Evolutionary conservation across 2,329 filamentous ascomycete genomes (phyloP).

Genomic region (Stagonosporopsis rhizophila): DNA sequence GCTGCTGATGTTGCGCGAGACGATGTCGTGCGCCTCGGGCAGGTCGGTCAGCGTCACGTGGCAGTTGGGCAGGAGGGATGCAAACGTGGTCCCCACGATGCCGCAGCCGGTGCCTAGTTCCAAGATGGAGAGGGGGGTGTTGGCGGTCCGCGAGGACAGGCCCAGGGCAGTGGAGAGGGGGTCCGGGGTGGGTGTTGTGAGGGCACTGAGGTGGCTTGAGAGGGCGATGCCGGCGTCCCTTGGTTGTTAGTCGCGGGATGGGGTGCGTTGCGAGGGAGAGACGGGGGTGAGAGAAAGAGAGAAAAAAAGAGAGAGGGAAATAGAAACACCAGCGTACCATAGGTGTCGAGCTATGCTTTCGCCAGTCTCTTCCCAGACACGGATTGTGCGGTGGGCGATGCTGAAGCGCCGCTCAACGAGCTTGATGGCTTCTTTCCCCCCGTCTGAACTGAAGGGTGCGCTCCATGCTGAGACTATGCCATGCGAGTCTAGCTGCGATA

Average conservation of each 20-base stretch:
- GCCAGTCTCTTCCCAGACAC: conserved; percentile 73
- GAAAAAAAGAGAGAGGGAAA: no score
- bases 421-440: conserved; percentile 54
- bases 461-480: conserved; percentile 66
- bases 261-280: neutral
- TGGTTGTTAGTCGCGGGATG: neutral
- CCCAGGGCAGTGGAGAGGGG: neutral
- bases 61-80: conserved; percentile 59
- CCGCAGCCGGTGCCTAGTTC: conserved; percentile 75
- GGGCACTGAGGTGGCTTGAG: conserved; percentile 49
- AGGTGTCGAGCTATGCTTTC: conserved; percentile 76
- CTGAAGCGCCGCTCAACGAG: conserved; percentile 64
- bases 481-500: conserved; percentile 44
- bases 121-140: conserved; percentile 53
- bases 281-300: neutral
- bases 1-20: conserved; percentile 60
- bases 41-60: conserved; percentile 70
- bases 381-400: conserved; percentile 52
- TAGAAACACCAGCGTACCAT: no score
- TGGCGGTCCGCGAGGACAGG: neutral
- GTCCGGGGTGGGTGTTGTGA: neutral
- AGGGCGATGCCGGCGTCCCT: conserved; percentile 68
- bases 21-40: conserved; percentile 67
- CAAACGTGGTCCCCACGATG: conserved; percentile 69
- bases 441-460: conserved; percentile 51